Evolutionary conservation across 768 basidiomycete species (phyloP).

Genomic region (Infundibulicybe gibba): DNA sequence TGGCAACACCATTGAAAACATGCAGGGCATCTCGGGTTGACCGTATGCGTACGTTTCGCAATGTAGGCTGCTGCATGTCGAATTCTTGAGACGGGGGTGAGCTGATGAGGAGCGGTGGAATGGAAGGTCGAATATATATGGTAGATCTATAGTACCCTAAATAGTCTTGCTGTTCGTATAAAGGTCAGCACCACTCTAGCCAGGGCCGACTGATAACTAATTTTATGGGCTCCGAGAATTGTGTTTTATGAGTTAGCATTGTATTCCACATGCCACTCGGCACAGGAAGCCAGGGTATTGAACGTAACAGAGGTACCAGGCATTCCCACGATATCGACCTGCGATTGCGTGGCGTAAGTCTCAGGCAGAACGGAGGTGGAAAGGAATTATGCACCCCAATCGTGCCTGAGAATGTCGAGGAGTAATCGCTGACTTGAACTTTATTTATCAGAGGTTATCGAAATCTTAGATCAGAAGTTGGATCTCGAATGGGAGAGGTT

Average conservation of each 20-base stretch:
- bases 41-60: constrained; percentile 72
- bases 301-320: constrained; percentile 33
- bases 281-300: constrained; percentile 32
- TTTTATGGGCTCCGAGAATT: constrained; percentile 38
- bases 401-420: constrained; percentile 28
- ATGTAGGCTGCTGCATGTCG: constrained; percentile 72
- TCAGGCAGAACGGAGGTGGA: constrained; percentile 36
- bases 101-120: constrained; percentile 14
- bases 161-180: constrained; percentile 7
- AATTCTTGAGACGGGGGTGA: constrained; percentile 13
- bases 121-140: constrained; percentile 3
- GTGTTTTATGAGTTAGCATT: constrained; percentile 58
- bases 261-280: constrained; percentile 44
- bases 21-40: constrained; percentile 78
- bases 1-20: constrained; percentile 76
- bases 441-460: constrained; percentile 18
- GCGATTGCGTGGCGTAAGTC: constrained; percentile 27
- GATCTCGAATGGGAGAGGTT: constrained; percentile 27
- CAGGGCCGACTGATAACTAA: constrained; percentile 32
- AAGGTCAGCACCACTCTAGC: not conserved
- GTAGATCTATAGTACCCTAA: constrained; percentile 17
- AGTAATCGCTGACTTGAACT: constrained; percentile 32
- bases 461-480: constrained; percentile 36
- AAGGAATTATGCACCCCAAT: constrained; percentile 19
- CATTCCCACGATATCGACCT: constrained; percentile 32